Percentiles rank a stretch among this genome's conserved stretches.
phyloP scores from a whole-genome alignment of 108 stramenopile genomes.

The Fragilaria radians region DNA sequence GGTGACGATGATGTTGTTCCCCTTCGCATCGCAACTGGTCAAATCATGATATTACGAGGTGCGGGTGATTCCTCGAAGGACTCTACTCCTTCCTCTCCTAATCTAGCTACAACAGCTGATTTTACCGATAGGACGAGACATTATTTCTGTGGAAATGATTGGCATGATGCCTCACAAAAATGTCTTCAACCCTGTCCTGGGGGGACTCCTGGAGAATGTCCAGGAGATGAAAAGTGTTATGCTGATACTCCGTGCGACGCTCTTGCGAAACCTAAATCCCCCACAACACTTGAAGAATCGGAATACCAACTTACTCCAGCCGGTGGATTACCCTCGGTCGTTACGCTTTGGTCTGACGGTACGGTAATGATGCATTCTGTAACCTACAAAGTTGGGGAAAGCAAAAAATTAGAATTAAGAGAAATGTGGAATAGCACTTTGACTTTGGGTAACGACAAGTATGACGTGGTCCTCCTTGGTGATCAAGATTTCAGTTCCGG shows the following conservation, averaged over 20 bases:
- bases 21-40: slow-evolving; percentile 31
- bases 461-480: slow-evolving; percentile 23
- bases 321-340: slow-evolving; percentile 62
- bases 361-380: slow-evolving; percentile 51
- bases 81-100: not conserved
- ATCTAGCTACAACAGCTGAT: slow-evolving; percentile 5
- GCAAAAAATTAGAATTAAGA: slow-evolving; percentile 11
- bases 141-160: slow-evolving; percentile 81
- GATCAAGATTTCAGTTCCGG: slow-evolving; percentile 16
- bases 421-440: slow-evolving; percentile 21
- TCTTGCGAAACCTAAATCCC: slow-evolving; percentile 9
- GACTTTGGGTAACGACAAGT: not conserved
- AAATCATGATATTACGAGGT: slow-evolving; percentile 34
- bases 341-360: slow-evolving; percentile 75
- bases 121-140: slow-evolving; percentile 51
- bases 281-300: not conserved
- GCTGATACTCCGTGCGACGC: slow-evolving; percentile 79
- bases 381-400: slow-evolving; percentile 12
- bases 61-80: too few species aligned
- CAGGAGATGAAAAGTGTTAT: slow-evolving; percentile 66
- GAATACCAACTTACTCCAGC: slow-evolving; percentile 44
- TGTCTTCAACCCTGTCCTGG: slow-evolving; percentile 68
- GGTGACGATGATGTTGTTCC: slow-evolving; percentile 17
- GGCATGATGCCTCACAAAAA: slow-evolving; percentile 67
- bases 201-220: slow-evolving; percentile 54